These are phyloP conservation scores for Acanthamoeba royreba DNA, from an alignment of 208 protist genomes.

Conservation along the genomic window DNA sequence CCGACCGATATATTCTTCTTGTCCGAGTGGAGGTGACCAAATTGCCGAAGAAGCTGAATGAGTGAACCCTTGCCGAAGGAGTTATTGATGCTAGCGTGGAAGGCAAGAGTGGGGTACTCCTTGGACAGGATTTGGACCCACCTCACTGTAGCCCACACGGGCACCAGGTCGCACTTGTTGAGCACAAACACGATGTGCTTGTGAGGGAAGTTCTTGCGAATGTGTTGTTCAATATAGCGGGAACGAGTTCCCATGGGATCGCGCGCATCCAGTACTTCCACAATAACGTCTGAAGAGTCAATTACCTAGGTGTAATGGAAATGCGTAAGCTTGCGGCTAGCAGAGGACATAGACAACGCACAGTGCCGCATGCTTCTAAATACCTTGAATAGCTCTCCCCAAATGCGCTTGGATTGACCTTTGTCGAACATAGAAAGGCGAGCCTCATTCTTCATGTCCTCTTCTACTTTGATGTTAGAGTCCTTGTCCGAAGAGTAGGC, in stretches of 20 bases:
- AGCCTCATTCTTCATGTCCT: conserved; percentile 57
- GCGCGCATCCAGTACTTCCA: conserved; percentile 89
- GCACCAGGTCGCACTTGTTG: conserved; percentile 99
- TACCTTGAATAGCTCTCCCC: conserved; percentile 98
- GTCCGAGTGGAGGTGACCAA: conserved; percentile 80
- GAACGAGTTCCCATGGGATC: conserved; percentile 98
- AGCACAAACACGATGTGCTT: conserved; percentile 99
- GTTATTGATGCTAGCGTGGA: conserved; percentile 98
- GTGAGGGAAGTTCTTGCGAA: conserved; percentile 94
- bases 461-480: conserved; percentile 71
- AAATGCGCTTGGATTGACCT: conserved; percentile 98
- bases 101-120: conserved; percentile 99
- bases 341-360: neutral
- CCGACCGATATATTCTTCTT: conserved; percentile 91
- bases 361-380: neutral
- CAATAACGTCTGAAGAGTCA: conserved; percentile 98
- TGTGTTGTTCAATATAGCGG: conserved; percentile 89
- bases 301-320: no score
- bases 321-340: neutral
- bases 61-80: conserved; percentile 99
- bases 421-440: conserved; percentile 92
- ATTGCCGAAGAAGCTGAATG: conserved; percentile 97
- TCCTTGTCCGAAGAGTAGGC: conserved; percentile 78
- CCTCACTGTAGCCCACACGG: conserved; percentile 94
- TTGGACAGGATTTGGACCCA: conserved; percentile 96